Conservation (phyloP, 2,329 filamentous ascomycete genomes). For the Nigrospora sphaerica region DNA sequence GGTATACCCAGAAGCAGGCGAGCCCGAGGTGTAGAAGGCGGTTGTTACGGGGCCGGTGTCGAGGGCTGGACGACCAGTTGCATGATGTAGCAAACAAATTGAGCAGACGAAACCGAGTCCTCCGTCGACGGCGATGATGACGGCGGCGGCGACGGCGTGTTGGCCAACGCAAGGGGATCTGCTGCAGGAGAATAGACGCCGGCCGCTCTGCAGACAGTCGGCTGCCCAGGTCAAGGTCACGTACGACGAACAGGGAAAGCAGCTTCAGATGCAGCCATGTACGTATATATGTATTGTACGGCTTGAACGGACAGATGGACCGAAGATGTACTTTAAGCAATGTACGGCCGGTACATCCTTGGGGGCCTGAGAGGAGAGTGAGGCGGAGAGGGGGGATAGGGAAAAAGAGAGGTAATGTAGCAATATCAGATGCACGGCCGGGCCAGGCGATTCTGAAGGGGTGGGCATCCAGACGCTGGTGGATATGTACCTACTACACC, state of each 20-base stretch:
- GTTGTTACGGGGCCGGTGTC: not conserved
- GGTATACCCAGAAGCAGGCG: too few relatives aligned
- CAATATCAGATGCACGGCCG: too few relatives aligned
- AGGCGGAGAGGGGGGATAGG: too few relatives aligned
- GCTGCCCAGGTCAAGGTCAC: not conserved
- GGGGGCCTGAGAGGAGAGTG: too few relatives aligned
- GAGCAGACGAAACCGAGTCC: conserved; percentile 10
- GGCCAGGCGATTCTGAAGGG: too few relatives aligned
- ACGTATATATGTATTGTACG: not conserved
- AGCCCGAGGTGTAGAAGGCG: conserved; percentile 14
- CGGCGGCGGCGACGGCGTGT: too few relatives aligned
- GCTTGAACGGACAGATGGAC: not conserved
- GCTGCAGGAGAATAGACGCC: conserved; percentile 17
- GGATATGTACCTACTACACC: too few relatives aligned
- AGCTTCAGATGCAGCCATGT: not conserved
- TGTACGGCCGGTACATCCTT: too few relatives aligned
- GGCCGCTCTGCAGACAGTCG: not conserved
- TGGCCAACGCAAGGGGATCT: conserved; percentile 6
- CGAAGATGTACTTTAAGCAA: too few relatives aligned
- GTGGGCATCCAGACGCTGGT: too few relatives aligned
- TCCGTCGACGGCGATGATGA: conserved; percentile 14
- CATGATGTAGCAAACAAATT: conserved; percentile 18
- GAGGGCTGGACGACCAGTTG: conserved; percentile 11
- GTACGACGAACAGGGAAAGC: not conserved
- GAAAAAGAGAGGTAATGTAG: too few relatives aligned